Percentiles rank a stretch among this genome's conserved stretches.
Conservation (phyloP, 2,329 filamentous ascomycete genomes). For the Trichothecium sympodiale region DNA sequence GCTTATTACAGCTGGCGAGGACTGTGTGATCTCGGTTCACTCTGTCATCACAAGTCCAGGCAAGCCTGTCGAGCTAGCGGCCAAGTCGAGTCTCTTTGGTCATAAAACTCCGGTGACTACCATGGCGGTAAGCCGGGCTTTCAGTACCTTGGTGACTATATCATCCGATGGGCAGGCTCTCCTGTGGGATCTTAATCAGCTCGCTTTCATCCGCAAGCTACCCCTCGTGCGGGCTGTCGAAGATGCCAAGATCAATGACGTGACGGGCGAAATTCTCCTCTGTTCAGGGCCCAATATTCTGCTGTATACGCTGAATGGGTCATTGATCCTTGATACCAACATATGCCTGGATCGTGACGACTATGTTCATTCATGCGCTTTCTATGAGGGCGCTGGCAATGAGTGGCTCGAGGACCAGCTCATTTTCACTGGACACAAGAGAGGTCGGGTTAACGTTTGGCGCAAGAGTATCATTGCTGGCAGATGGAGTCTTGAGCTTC, state of each 20-base stretch:
- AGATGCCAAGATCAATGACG: conserved; percentile 79
- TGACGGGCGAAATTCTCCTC: conserved; percentile 80
- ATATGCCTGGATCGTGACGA: conserved; percentile 65
- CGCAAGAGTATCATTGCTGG: conserved; percentile 43
- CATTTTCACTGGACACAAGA: conserved; percentile 78
- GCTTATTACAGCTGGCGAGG: conserved; percentile 81
- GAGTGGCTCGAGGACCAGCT: conserved; percentile 86
- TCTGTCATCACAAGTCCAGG: conserved; percentile 50
- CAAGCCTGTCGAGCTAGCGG: conserved; percentile 68
- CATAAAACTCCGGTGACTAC: conserved; percentile 75
- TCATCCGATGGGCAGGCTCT: conserved; percentile 74
- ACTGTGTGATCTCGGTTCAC: conserved; percentile 85
- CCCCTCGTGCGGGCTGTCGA: conserved; percentile 48
- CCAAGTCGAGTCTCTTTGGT: conserved; percentile 74
- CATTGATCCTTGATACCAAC: conserved; percentile 69
- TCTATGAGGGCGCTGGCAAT: conserved; percentile 82
- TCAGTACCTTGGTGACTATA: conserved; percentile 77
- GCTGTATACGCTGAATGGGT: conserved; percentile 82
- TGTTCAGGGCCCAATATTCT: conserved; percentile 66
- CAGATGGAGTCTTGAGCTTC: conserved; percentile 64
- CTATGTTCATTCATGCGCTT: conserved; percentile 69
- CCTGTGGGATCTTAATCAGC: conserved; percentile 88
- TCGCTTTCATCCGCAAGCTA: conserved; percentile 73
- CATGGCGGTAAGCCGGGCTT: conserved; percentile 76
- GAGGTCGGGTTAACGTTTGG: conserved; percentile 76